Conservation (phyloP, 805 yeast species). For the Zygosaccharomyces kombuchaensis region DNA sequence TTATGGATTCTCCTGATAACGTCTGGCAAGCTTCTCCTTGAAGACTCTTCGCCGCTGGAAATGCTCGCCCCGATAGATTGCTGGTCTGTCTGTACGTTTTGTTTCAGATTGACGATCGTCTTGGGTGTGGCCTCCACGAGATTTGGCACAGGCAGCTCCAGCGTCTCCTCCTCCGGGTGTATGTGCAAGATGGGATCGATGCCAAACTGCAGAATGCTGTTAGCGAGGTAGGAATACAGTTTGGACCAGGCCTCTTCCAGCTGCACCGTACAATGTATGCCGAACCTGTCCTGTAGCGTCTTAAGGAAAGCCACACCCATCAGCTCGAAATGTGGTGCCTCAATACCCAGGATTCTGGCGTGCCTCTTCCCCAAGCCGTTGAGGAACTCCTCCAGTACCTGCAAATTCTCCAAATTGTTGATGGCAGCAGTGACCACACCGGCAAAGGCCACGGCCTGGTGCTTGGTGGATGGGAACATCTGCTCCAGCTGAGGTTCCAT, state of each 20-base stretch:
- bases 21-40: neutral
- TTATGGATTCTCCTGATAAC: neutral
- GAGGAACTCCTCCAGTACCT: constrained; percentile 54
- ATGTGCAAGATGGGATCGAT: constrained; percentile 38
- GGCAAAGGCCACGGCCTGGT: constrained; percentile 77
- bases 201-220: constrained; percentile 53
- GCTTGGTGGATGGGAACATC: constrained; percentile 68
- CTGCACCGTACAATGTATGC: constrained; percentile 48
- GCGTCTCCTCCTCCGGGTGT: constrained; percentile 19
- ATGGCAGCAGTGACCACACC: constrained; percentile 71
- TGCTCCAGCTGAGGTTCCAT: constrained; percentile 59
- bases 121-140: constrained; percentile 11
- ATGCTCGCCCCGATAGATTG: constrained; percentile 1
- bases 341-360: constrained; percentile 68
- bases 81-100: neutral
- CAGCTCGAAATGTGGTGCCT: constrained; percentile 58
- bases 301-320: constrained; percentile 71
- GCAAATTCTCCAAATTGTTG: constrained; percentile 55
- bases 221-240: constrained; percentile 62
- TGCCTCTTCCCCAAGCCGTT: constrained; percentile 68
- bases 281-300: constrained; percentile 64
- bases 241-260: constrained; percentile 69
- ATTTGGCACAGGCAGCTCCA: constrained; percentile 25
- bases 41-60: neutral
- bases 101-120: constrained; percentile 11